Evolutionary conservation across 805 yeast genomes (phyloP).

Genomic region (Candida mattraensis): DNA sequence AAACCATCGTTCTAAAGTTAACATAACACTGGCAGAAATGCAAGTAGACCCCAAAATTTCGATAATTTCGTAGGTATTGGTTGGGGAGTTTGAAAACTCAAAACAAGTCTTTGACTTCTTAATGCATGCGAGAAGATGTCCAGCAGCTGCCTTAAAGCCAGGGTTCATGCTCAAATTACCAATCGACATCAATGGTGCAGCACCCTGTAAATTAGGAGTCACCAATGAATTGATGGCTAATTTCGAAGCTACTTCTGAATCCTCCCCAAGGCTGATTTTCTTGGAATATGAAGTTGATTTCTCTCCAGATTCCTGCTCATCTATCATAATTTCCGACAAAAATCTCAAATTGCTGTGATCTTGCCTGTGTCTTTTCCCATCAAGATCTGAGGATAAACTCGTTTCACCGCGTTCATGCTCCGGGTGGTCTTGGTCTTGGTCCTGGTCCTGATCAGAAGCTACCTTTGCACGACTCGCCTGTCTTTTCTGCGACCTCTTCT

Average conservation of each 20-base stretch:
- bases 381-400: not conserved
- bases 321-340: slow-evolving; percentile 27
- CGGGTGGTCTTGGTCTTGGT: not conserved
- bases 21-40: slow-evolving; percentile 54
- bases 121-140: slow-evolving; percentile 42
- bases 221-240: slow-evolving; percentile 49
- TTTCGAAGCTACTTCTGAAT: slow-evolving; percentile 36
- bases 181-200: slow-evolving; percentile 24
- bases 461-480: slow-evolving; percentile 26
- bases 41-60: slow-evolving; percentile 59
- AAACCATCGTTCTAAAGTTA: slow-evolving; percentile 64
- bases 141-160: slow-evolving; percentile 29
- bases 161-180: slow-evolving; percentile 25
- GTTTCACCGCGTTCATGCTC: not conserved
- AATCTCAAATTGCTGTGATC: slow-evolving; percentile 24
- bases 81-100: slow-evolving; percentile 36
- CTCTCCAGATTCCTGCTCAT: slow-evolving; percentile 33
- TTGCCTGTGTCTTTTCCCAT: slow-evolving; percentile 11
- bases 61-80: slow-evolving; percentile 41
- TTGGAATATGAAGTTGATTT: slow-evolving; percentile 17
- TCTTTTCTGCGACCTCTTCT: slow-evolving; percentile 60
- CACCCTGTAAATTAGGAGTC: slow-evolving; percentile 35
- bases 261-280: slow-evolving; percentile 19
- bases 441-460: too few species aligned
- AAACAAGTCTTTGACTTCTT: slow-evolving; percentile 65